Evolutionary conservation across 495 filamentous ascomycete species (phyloP), one percentile per base, ranked within the genome.

Genomic region (Xylaria flabelliformis): DNA sequence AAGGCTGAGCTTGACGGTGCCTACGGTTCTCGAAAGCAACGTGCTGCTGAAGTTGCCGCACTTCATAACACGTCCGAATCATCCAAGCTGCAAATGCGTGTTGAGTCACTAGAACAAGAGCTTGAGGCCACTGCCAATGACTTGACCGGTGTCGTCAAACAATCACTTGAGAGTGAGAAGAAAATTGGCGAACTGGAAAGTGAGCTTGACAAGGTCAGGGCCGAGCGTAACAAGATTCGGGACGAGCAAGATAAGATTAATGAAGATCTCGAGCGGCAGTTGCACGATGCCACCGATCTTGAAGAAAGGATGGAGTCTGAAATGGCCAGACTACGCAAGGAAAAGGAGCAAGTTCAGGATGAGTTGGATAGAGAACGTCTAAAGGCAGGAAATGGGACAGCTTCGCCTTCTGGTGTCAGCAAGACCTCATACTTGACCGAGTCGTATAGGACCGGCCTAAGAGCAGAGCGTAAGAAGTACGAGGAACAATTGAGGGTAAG

Each of bases 1-100:
- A 93, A 92, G 80, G 96, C 96, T 6, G 96, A 99, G 83, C 91
- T 98, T 44, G 96, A 99, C 77, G 93, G 93, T 66, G 95, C 96
- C 24, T 97, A 97, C 77, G 96, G 94, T 36, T 89, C 89, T 12
- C 85, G 93, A 67, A 88, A 90, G 50, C 85, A 96, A 79, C 90
- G 94, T 29, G 94, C 93, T 6, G 92, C 92, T 0, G 91, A 94
- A 77, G 90, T 88, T 19, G 90, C 93, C 1, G 85, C 89, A 48
- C 87, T 93, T 5, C 87, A 87, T 46, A 86, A 93, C 61, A 87
- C 87, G 69, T 85, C 86, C 34, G 91, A 95, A 78, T 83, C 93
- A 29, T 86, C 88, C 71, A 88, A 87, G 64, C 83, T 95, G 66
- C 90, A 89, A 67, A 78, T 80, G 51, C 86, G 91, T 72, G 79